Conservation (phyloP, 179 eudicot genomes). For the Sideroxylon spinosum region DNA sequence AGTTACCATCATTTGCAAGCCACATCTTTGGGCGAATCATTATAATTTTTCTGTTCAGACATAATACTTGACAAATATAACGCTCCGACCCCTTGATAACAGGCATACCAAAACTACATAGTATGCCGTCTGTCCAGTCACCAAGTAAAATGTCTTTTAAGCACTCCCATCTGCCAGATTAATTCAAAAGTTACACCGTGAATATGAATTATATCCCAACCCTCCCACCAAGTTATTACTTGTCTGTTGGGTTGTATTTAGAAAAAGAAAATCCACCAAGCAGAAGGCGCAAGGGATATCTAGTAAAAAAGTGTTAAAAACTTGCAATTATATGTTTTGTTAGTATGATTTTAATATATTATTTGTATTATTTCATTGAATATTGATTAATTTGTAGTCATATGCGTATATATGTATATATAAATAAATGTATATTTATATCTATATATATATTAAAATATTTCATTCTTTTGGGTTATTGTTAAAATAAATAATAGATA, state of each 20-base stretch:
- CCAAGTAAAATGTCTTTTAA: constrained; percentile 70
- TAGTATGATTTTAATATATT: too few relatives aligned
- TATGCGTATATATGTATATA: too few relatives aligned
- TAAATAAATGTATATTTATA: too few relatives aligned
- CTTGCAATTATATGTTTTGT: too few relatives aligned
- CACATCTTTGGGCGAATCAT: constrained; percentile 95
- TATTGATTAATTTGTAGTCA: too few relatives aligned
- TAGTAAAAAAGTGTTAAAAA: neutral
- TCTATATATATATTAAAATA: too few relatives aligned
- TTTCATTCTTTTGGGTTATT: too few relatives aligned
- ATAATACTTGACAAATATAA: constrained; percentile 87
- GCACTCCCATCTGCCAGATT: constrained; percentile 87
- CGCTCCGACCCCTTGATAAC: constrained; percentile 72
- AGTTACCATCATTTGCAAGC: constrained; percentile 96
- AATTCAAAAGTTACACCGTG: neutral
- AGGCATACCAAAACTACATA: constrained; percentile 98
- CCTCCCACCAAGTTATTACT: too few relatives aligned
- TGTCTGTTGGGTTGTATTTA: too few relatives aligned
- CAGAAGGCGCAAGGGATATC: neutral
- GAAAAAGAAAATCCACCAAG: too few relatives aligned
- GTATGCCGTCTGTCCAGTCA: constrained; percentile 82
- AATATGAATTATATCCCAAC: constrained; percentile 13
- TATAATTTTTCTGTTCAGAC: constrained; percentile 75
- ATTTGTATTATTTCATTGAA: too few relatives aligned
- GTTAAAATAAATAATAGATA: too few relatives aligned